These are phyloP conservation scores for Cercophora newfieldiana DNA, from an alignment of 495 filamentous ascomycete genomes.

Conservation along the genomic window DNA sequence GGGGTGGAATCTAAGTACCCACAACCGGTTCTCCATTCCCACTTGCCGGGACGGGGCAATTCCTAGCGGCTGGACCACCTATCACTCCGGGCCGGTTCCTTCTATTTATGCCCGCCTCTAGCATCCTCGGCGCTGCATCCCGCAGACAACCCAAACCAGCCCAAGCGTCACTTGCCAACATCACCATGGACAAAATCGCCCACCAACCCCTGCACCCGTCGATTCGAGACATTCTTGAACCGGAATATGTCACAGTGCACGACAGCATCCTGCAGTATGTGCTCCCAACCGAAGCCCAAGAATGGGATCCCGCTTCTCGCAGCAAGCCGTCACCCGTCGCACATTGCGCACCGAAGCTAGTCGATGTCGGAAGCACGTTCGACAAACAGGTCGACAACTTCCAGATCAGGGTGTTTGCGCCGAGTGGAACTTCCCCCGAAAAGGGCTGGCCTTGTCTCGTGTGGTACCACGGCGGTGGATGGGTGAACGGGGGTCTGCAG, in stretches of 20 bases:
- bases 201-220: constrained; percentile 25
- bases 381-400: neutral
- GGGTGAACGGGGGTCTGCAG: constrained; percentile 23
- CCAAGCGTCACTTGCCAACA: too few relatives aligned
- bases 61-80: too few relatives aligned
- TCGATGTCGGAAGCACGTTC: constrained; percentile 2
- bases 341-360: neutral
- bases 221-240: constrained; percentile 19
- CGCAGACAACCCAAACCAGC: too few relatives aligned
- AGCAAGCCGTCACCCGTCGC: neutral
- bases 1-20: too few relatives aligned
- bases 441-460: constrained; percentile 24
- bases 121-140: too few relatives aligned
- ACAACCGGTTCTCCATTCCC: too few relatives aligned
- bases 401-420: constrained; percentile 14
- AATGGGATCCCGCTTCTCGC: constrained; percentile 12
- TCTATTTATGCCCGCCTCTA: too few relatives aligned
- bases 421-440: neutral
- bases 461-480: constrained; percentile 34
- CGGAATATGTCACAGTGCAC: constrained; percentile 24
- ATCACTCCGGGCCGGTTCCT: too few relatives aligned
- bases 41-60: too few relatives aligned
- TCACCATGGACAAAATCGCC: constrained; percentile 10
- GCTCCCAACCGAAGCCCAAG: constrained; percentile 2
- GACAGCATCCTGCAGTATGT: constrained; percentile 25